These are phyloP conservation scores for Hyaloscypha finlandica DNA, from an alignment of 495 filamentous ascomycete genomes.

Conservation along the genomic window DNA sequence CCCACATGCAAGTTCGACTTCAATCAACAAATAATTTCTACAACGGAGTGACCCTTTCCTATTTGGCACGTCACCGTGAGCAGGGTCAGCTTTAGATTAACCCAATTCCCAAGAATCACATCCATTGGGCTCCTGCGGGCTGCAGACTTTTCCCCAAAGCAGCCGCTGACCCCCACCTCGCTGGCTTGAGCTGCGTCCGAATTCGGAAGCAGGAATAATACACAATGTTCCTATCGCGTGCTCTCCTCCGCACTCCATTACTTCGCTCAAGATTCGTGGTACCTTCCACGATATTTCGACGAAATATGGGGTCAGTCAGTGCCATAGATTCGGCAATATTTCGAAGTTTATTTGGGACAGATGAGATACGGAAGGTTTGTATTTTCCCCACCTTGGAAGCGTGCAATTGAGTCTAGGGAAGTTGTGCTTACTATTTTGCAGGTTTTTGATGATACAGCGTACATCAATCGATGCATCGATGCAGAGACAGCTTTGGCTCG, in stretches of 20 bases:
- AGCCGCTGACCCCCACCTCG: neutral
- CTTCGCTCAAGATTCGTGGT: conserved; percentile 5
- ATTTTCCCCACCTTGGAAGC: conserved; percentile 2
- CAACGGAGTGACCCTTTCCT: neutral
- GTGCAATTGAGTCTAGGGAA: neutral
- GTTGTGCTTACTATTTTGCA: neutral
- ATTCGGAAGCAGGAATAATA: neutral
- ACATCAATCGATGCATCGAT: conserved; percentile 49
- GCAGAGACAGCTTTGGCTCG: conserved; percentile 52
- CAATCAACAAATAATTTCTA: neutral
- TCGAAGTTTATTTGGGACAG: conserved; percentile 50
- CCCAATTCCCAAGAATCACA: neutral
- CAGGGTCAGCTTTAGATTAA: neutral
- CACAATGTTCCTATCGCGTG: neutral
- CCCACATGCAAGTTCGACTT: neutral
- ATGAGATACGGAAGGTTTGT: conserved; percentile 49
- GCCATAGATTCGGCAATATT: conserved; percentile 54
- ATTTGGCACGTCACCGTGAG: neutral
- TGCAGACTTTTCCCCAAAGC: neutral
- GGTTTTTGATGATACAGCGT: conserved; percentile 51
- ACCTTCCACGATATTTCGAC: neutral
- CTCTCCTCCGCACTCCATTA: conserved; percentile 1
- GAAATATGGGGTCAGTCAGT: conserved; percentile 38
- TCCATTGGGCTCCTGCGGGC: neutral
- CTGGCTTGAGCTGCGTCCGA: neutral